These are phyloP conservation scores for Aspergillus quadricinctus DNA, from an alignment of 2,329 filamentous ascomycete genomes.

Conservation along the genomic window DNA sequence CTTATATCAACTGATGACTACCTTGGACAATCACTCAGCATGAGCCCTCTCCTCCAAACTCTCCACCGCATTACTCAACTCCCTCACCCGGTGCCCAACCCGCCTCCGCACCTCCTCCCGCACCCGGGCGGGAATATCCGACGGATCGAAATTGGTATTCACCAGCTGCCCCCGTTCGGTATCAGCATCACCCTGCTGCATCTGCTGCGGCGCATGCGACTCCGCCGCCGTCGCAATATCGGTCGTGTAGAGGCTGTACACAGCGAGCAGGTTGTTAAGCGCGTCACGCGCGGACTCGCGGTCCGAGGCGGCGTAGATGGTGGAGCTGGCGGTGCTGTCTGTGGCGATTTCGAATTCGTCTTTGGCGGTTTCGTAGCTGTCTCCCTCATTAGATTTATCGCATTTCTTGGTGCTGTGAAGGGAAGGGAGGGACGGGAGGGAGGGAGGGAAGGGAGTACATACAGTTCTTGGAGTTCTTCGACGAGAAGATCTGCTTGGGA, in stretches of 20 bases:
- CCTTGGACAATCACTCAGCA: conserved; percentile 25
- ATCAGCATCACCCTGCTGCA: not conserved
- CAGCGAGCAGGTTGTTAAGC: conserved; percentile 34
- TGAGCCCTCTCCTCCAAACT: conserved; percentile 38
- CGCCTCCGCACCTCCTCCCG: conserved; percentile 41
- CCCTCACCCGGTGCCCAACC: conserved; percentile 43
- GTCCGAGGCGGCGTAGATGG: conserved; percentile 45
- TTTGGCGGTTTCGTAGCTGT: conserved; percentile 41
- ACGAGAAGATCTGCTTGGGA: conserved; percentile 30
- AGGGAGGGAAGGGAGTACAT: conserved; percentile 1
- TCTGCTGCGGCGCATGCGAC: conserved; percentile 3
- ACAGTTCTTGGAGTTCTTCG: conserved; percentile 37
- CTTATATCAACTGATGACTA: not conserved
- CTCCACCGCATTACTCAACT: conserved; percentile 44
- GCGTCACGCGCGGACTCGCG: conserved; percentile 45
- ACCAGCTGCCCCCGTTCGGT: conserved; percentile 18
- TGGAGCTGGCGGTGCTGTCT: conserved; percentile 42
- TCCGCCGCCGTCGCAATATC: conserved; percentile 5
- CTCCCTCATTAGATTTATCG: conserved; percentile 13
- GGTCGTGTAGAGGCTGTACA: conserved; percentile 33
- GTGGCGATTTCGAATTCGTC: conserved; percentile 49
- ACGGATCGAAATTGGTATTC: conserved; percentile 30
- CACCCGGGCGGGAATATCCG: conserved; percentile 23
- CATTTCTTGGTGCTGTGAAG: no score
- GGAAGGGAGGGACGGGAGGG: no score